These are phyloP conservation scores for Phialemoniopsis sp. DNA, from an alignment of 2,329 filamentous ascomycete species.

Conservation along the genomic window DNA sequence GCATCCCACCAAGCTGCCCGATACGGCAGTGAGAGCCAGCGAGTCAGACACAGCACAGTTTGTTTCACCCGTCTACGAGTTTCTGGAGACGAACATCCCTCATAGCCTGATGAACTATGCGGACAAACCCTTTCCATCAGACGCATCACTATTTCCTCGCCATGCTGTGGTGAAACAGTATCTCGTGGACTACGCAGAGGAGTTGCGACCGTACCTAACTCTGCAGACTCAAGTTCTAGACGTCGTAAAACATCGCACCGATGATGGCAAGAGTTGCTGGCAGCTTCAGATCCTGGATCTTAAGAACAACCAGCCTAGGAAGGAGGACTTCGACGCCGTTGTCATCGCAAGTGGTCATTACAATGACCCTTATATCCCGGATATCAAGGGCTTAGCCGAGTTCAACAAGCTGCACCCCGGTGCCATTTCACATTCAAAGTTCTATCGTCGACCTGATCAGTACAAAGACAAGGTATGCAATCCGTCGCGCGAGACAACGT, in stretches of 20 bases:
- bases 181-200: conserved; percentile 58
- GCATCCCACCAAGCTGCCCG: conserved; percentile 19
- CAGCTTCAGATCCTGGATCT: conserved; percentile 30
- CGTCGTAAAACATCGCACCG: conserved; percentile 15
- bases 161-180: conserved; percentile 63
- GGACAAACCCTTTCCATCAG: conserved; percentile 53
- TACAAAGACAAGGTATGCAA: conserved; percentile 20
- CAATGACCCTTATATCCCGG: conserved; percentile 54
- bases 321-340: conserved; percentile 53
- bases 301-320: conserved; percentile 13
- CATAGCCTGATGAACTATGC: conserved; percentile 67
- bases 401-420: conserved; percentile 47
- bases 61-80: conserved; percentile 67
- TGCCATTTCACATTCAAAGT: conserved; percentile 60
- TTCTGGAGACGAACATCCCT: conserved; percentile 73
- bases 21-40: conserved; percentile 34
- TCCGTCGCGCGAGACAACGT: too few relatives aligned
- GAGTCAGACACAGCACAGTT: conserved; percentile 38
- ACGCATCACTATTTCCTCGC: conserved; percentile 61
- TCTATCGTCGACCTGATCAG: conserved; percentile 47
- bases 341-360: conserved; percentile 62
- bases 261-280: conserved; percentile 37
- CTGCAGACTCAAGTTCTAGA: conserved; percentile 60
- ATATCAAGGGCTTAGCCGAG: conserved; percentile 47
- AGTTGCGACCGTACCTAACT: conserved; percentile 51